Evolutionary conservation across 495 filamentous ascomycete genomes (phyloP).

Genomic region (Penicillium parvum): DNA sequence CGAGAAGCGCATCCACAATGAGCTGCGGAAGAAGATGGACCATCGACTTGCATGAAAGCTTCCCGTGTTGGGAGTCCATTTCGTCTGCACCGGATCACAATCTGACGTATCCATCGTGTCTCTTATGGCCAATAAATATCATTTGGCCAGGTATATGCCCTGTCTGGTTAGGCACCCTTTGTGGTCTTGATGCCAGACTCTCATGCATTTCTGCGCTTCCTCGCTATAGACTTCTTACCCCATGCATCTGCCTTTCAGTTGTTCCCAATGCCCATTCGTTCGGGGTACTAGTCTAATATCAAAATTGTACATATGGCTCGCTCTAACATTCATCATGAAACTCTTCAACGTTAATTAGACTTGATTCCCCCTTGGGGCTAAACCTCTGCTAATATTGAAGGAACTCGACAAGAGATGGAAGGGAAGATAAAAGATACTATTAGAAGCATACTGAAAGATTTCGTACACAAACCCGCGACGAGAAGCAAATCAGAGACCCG

Average conservation of each 20-base stretch:
- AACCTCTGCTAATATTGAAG: no score
- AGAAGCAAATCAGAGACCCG: conserved; percentile 18
- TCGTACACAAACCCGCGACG: conserved; percentile 20
- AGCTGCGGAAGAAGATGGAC: conserved; percentile 27
- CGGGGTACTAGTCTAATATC: not conserved
- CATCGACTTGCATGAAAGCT: conserved; percentile 35
- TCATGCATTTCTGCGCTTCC: not conserved
- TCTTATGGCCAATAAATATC: no score
- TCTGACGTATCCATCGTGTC: no score
- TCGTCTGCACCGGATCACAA: no score
- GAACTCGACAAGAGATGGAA: not conserved
- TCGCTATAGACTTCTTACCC: conserved; percentile 16
- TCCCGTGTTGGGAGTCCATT: no score
- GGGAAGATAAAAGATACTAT: conserved; percentile 13
- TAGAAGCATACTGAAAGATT: conserved; percentile 25
- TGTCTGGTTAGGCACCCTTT: no score
- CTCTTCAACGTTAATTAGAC: no score
- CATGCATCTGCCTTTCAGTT: conserved; percentile 6
- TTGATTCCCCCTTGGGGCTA: no score
- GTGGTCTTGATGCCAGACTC: conserved; percentile 1
- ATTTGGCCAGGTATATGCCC: not conserved
- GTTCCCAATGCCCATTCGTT: not conserved
- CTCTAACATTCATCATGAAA: not conserved
- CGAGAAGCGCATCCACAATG: conserved; percentile 43
- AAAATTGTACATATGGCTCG: not conserved